A percentile compares a stretch with the other conserved stretches of the same genome.
These are phyloP conservation scores for Raphanus raphanistrum DNA, from an alignment of 345 rosid genomes.

Conservation along the genomic window DNA sequence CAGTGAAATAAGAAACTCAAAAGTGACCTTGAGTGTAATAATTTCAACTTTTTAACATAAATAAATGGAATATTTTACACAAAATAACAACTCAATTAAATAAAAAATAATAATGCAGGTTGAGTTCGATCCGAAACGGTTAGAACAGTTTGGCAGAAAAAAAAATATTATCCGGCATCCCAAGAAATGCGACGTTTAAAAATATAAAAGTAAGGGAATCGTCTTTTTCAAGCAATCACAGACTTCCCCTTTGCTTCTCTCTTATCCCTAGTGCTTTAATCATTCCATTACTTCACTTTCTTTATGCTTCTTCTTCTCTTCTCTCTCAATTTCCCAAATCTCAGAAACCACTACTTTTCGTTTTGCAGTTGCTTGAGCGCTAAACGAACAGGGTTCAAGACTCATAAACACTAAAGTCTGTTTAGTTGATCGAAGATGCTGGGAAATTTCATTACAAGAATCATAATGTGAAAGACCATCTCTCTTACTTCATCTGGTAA, in stretches of 20 bases:
- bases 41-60: no score
- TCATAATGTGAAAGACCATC: constrained; percentile 40
- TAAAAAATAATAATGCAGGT: background rate
- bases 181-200: constrained; percentile 25
- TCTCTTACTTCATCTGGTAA: background rate
- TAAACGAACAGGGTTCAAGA: background rate
- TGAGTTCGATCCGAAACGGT: background rate
- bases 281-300: background rate
- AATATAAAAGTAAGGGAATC: constrained; percentile 1
- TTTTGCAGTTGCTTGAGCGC: background rate
- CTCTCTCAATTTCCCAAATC: background rate
- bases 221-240: constrained; percentile 28
- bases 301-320: background rate
- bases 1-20: no score
- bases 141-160: constrained; percentile 16
- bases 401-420: constrained; percentile 28
- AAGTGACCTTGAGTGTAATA: no score
- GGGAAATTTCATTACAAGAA: constrained; percentile 56
- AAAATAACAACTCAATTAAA: background rate
- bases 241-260: constrained; percentile 1
- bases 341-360: background rate
- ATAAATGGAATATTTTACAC: no score
- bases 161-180: constrained; percentile 4
- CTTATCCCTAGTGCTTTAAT: background rate
- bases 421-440: constrained; percentile 46